Evolutionary conservation across 2,329 filamentous ascomycete species (phyloP).

Genomic region (Diplocarpon mali): DNA sequence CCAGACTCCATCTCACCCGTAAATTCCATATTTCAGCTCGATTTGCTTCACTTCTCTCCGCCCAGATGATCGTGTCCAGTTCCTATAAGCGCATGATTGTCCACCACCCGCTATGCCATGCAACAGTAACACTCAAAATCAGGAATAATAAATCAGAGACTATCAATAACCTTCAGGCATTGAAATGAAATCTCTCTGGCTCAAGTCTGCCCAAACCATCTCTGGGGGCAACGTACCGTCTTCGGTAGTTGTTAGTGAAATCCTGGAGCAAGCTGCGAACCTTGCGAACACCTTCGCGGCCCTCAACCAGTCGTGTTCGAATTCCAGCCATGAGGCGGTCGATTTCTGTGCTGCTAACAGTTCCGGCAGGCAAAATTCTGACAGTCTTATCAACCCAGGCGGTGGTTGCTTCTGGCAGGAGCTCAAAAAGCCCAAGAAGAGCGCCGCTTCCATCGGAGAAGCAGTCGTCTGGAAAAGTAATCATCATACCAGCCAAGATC

Average conservation of each 20-base stretch:
- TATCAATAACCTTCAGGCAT: slow-evolving; percentile 16
- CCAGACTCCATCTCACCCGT: slow-evolving; percentile 2
- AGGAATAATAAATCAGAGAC: slow-evolving; percentile 2
- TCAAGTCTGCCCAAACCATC: slow-evolving; percentile 84
- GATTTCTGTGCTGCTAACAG: slow-evolving; percentile 68
- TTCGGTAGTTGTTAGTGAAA: slow-evolving; percentile 88
- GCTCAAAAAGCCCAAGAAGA: slow-evolving; percentile 78
- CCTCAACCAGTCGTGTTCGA: slow-evolving; percentile 62
- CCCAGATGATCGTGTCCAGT: background rate
- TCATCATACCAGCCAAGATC: slow-evolving; percentile 97
- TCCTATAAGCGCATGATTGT: slow-evolving; percentile 2
- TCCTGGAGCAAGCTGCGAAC: slow-evolving; percentile 83
- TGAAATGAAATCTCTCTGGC: slow-evolving; percentile 76
- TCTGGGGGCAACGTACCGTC: slow-evolving; percentile 88
- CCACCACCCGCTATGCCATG: slow-evolving; percentile 17
- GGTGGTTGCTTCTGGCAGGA: slow-evolving; percentile 70
- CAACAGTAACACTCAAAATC: slow-evolving; percentile 4
- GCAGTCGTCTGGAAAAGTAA: slow-evolving; percentile 90
- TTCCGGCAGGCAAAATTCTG: slow-evolving; percentile 70
- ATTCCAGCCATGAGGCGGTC: slow-evolving; percentile 74
- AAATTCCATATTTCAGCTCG: background rate
- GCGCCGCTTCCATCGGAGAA: slow-evolving; percentile 91
- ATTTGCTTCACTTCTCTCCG: slow-evolving; percentile 1
- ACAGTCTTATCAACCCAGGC: slow-evolving; percentile 78
- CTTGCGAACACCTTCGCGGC: slow-evolving; percentile 52